Conservation (phyloP, 2,329 filamentous ascomycete genomes). For the Apiospora marii region DNA sequence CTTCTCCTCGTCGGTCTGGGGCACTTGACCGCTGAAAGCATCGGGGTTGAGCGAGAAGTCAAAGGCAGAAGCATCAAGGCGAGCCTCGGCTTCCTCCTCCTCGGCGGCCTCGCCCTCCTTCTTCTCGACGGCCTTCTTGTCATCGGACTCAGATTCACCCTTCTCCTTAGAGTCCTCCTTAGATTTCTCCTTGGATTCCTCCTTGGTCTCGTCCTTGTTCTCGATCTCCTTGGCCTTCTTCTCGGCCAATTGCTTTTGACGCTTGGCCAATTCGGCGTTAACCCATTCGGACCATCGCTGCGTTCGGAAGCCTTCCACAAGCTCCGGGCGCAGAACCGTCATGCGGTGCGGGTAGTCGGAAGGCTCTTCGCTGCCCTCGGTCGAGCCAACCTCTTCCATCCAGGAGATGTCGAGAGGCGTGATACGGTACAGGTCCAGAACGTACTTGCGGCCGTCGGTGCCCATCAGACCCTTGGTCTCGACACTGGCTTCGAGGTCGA, state of each 20-base stretch:
- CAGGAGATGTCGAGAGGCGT: conserved; percentile 91
- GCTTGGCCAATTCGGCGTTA: conserved; percentile 73
- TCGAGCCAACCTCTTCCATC: conserved; percentile 76
- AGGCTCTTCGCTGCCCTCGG: conserved; percentile 50
- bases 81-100: conserved; percentile 61
- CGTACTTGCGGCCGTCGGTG: conserved; percentile 95
- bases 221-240: conserved; percentile 44
- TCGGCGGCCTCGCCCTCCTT: conserved; percentile 49
- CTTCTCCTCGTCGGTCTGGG: conserved; percentile 91
- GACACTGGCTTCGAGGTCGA: conserved; percentile 93
- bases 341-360: conserved; percentile 89
- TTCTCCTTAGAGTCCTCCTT: conserved; percentile 32
- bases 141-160: conserved; percentile 41
- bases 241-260: conserved; percentile 39
- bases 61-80: conserved; percentile 88
- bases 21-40: conserved; percentile 89
- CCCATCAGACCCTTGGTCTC: conserved; percentile 98
- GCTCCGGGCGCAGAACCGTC: conserved; percentile 89
- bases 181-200: conserved; percentile 38
- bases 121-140: conserved; percentile 43
- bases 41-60: conserved; percentile 91
- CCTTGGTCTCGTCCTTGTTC: conserved; percentile 37
- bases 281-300: conserved; percentile 90
- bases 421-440: conserved; percentile 94
- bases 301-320: conserved; percentile 86